Evolutionary conservation across 352 stramenopile species (phyloP), one percentile per base, ranked within the genome.

Genomic region (Phytophthora megakarya): DNA sequence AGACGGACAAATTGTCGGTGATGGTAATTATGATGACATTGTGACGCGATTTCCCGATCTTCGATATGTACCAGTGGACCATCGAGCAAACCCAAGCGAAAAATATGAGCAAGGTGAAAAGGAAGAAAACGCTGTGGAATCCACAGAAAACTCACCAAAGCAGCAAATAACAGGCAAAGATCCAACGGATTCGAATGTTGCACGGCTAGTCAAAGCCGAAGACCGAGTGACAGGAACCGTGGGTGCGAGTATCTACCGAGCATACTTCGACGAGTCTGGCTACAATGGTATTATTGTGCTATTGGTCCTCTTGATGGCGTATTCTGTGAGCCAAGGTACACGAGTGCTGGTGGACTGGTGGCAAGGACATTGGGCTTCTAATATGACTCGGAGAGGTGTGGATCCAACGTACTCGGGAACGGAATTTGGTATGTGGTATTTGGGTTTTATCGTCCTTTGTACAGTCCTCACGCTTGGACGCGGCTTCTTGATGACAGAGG

Each of bases 181-280:
- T 16, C 21, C 45, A 26, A 23, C 33, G 5, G 18, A 45, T 40
- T 28, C 30, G 3, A 19, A 46, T 1, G 40, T 10, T 30, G 23
- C n/a, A n/a, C 26, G n/a, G 7, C 35, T 75, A 11, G 51, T 80
- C 3, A 39, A 71, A 63, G 65, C 75, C 3, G 72, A 80, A 54
- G 72, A 80, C 12, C 67, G 67, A 12, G 53, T 44, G 2, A 67
- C 49, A 9, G 59, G 49, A n/a, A 61, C 59, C 9, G 59, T 81
- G 75, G 9, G 78, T 93, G 19, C 67, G 2, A 47, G 37, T 10
- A 59, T 78, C 4, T 73, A 73, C 30, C 30, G 30, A 35, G 30
- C 65, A 9, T 82, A 82, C 57, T 71, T 80, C 23, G 49, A 72
- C n/a, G 61, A 70, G 42, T 76, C 72, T 4, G 73, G 67, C 1